Conservation (phyloP, 805 yeast genomes). For the Candida sanyiensis region DNA sequence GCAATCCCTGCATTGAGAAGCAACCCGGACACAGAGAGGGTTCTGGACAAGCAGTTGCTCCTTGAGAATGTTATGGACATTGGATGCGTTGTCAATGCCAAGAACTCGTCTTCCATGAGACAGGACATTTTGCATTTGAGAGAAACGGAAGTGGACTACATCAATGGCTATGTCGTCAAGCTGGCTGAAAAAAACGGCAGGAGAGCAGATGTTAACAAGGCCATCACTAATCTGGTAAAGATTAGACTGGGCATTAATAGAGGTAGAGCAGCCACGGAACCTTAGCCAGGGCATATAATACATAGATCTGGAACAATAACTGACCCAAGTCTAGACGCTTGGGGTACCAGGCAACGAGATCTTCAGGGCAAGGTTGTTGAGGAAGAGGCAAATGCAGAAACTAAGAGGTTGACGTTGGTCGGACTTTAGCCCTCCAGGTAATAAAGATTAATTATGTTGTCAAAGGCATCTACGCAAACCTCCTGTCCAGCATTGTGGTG, state of each 20-base stretch:
- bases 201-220: constrained; percentile 28
- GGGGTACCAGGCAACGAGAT: too few relatives aligned
- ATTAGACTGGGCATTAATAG: constrained; percentile 25
- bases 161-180: constrained; percentile 72
- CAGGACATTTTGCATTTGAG: constrained; percentile 49
- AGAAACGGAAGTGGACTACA: constrained; percentile 72
- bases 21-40: constrained; percentile 16
- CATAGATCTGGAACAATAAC: too few relatives aligned
- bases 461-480: too few relatives aligned
- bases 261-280: too few relatives aligned
- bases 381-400: too few relatives aligned
- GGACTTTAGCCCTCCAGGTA: too few relatives aligned
- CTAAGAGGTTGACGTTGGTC: too few relatives aligned
- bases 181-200: constrained; percentile 43
- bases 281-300: too few relatives aligned
- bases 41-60: constrained; percentile 30
- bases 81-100: constrained; percentile 42
- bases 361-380: too few relatives aligned
- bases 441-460: too few relatives aligned
- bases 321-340: too few relatives aligned
- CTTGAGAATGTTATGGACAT: constrained; percentile 32
- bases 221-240: constrained; percentile 31
- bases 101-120: constrained; percentile 50
- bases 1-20: constrained; percentile 28
- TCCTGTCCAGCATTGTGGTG: too few relatives aligned